Evolutionary conservation across 1,284 basidiomycete genomes (phyloP).

Genomic region (Puccinia horiana): DNA sequence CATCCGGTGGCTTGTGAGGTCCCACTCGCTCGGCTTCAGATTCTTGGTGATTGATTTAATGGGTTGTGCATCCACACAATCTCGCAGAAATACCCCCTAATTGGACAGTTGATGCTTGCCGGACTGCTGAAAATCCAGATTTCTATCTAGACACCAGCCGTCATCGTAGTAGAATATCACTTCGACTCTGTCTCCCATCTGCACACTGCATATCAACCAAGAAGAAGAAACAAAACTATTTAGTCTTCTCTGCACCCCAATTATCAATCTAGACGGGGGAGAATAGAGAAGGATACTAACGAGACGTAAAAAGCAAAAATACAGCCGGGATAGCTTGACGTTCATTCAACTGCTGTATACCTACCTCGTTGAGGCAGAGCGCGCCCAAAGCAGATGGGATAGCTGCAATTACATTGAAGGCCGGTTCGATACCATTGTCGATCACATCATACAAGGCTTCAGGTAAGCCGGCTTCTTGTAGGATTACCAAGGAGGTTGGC

Average conservation of each 20-base stretch:
- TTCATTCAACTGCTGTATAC: conserved; percentile 76
- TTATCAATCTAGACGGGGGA: too few species aligned
- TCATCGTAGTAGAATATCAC: conserved; percentile 37
- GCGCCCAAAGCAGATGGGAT: conserved; percentile 96
- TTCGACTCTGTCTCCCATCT: conserved; percentile 41
- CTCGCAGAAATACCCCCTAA: conserved; percentile 46
- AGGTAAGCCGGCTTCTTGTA: conserved; percentile 89
- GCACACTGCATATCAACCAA: too few species aligned
- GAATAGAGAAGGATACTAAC: too few species aligned
- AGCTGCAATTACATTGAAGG: conserved; percentile 86
- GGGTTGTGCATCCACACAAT: conserved; percentile 32
- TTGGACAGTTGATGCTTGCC: neutral
- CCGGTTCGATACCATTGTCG: conserved; percentile 79
- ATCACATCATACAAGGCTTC: conserved; percentile 84
- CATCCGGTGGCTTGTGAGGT: neutral
- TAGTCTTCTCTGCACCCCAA: too few species aligned
- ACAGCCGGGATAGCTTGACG: conserved; percentile 75
- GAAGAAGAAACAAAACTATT: neutral
- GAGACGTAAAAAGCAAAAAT: conserved; percentile 81
- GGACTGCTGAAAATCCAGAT: conserved; percentile 20
- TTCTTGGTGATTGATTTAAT: neutral
- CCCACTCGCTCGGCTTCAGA: neutral
- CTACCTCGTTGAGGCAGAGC: conserved; percentile 86
- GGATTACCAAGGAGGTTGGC: conserved; percentile 85
- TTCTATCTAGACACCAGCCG: conserved; percentile 44